phyloP scores from a whole-genome alignment of 352 stramenopile species.

The Globisporangium perplexum region DNA sequence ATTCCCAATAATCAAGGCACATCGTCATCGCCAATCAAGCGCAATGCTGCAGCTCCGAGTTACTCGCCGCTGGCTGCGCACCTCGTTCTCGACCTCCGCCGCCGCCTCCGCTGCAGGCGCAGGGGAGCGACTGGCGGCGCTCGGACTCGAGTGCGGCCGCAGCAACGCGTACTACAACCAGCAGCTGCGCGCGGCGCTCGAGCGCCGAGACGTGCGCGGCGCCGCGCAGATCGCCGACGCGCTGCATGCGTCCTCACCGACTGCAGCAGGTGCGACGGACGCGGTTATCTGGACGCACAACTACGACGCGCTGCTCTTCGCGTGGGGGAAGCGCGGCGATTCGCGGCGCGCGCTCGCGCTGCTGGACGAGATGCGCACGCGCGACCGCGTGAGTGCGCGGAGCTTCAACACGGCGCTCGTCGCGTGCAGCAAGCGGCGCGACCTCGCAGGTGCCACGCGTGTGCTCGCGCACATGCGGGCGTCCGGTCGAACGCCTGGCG shows the following conservation, averaged over 20 bases:
- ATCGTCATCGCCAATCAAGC: neutral
- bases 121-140: conserved; percentile 3
- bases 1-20: no score
- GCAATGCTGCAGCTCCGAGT: neutral
- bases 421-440: conserved; percentile 42
- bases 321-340: conserved; percentile 32
- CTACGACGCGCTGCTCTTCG: conserved; percentile 57
- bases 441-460: conserved; percentile 26
- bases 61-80: neutral
- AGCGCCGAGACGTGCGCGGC: conserved; percentile 20
- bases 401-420: conserved; percentile 73
- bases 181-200: conserved; percentile 23
- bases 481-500: conserved; percentile 18
- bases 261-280: neutral
- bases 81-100: neutral
- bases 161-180: conserved; percentile 47
- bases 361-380: conserved; percentile 41
- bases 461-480: conserved; percentile 46
- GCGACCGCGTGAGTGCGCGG: conserved; percentile 28
- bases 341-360: conserved; percentile 39
- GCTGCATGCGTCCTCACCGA: conserved; percentile 1
- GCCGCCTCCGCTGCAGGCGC: neutral
- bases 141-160: conserved; percentile 10
- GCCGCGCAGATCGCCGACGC: conserved; percentile 20
- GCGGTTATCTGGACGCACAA: conserved; percentile 29